A percentile compares a stretch with the other conserved stretches of the same genome.
phyloP scores from a whole-genome alignment of 1,284 basidiomycete species.

The Athelia sp. region DNA sequence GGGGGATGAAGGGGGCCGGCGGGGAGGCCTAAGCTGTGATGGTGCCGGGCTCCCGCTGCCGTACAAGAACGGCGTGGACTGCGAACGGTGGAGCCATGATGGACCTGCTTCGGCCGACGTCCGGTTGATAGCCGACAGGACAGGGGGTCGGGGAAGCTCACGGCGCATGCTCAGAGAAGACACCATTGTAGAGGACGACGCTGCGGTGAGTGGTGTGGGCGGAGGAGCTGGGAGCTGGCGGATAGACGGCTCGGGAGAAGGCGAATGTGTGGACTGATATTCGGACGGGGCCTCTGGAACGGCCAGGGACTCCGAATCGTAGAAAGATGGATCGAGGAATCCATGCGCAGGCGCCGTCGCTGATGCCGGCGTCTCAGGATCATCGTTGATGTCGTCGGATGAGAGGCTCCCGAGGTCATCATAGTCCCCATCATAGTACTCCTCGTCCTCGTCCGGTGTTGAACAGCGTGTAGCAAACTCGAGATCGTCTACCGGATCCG shows the following conservation, averaged over 20 bases:
- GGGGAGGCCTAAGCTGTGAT: neutral
- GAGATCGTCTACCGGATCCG: conserved; percentile 8
- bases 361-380: conserved; percentile 20
- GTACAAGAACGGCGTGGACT: neutral
- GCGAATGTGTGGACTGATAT: conserved; percentile 15
- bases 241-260: conserved; percentile 1
- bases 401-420: conserved; percentile 22
- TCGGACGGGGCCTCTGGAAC: conserved; percentile 30
- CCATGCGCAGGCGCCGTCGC: conserved; percentile 30
- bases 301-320: conserved; percentile 25
- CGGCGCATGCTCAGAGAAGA: neutral
- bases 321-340: conserved; percentile 36
- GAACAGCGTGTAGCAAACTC: neutral
- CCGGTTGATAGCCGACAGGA: neutral
- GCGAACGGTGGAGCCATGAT: neutral
- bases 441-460: neutral
- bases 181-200: too few relatives aligned
- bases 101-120: neutral
- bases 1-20: neutral
- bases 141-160: neutral
- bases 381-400: conserved; percentile 26
- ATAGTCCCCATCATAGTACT: too few relatives aligned
- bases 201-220: neutral
- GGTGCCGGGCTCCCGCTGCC: neutral
- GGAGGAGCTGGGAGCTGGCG: neutral